Percentiles rank a stretch among this genome's conserved stretches.
phyloP scores from a whole-genome alignment of 169 alveolate genomes.

The Cryptosporidium andersoni region DNA sequence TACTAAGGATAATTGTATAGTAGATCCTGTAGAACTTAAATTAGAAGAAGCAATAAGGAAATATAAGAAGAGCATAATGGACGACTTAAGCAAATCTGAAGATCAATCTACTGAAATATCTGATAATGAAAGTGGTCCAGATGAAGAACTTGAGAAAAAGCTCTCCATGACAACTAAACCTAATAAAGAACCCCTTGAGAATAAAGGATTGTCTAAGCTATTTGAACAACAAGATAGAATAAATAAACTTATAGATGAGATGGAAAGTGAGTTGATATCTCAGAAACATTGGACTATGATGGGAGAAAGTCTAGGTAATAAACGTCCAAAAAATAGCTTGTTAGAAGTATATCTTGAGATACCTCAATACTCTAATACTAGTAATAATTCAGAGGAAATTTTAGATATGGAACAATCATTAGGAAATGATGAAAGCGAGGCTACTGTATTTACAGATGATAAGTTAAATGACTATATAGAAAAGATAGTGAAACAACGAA shows the following conservation, averaged over 20 bases:
- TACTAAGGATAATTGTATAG: not conserved
- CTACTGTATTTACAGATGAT: not conserved
- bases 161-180: not conserved
- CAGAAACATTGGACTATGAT: slow-evolving; percentile 56
- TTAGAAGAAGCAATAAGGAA: too few relatives aligned
- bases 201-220: slow-evolving; percentile 2
- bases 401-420: not conserved
- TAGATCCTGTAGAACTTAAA: not conserved
- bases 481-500: slow-evolving; percentile 38
- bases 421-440: not conserved
- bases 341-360: slow-evolving; percentile 29
- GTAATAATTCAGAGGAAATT: not conserved
- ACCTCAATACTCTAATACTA: slow-evolving; percentile 29
- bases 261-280: slow-evolving; percentile 25
- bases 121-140: not conserved
- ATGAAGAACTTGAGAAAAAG: not conserved
- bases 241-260: slow-evolving; percentile 24
- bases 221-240: slow-evolving; percentile 3
- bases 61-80: too few relatives aligned
- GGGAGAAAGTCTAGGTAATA: slow-evolving; percentile 44
- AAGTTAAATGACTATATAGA: slow-evolving; percentile 17
- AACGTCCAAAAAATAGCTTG: slow-evolving; percentile 41
- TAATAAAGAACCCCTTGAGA: not conserved
- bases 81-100: too few relatives aligned
- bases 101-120: not conserved